These are phyloP conservation scores for Mycena galopus DNA, from an alignment of 768 basidiomycete species.

Conservation along the genomic window DNA sequence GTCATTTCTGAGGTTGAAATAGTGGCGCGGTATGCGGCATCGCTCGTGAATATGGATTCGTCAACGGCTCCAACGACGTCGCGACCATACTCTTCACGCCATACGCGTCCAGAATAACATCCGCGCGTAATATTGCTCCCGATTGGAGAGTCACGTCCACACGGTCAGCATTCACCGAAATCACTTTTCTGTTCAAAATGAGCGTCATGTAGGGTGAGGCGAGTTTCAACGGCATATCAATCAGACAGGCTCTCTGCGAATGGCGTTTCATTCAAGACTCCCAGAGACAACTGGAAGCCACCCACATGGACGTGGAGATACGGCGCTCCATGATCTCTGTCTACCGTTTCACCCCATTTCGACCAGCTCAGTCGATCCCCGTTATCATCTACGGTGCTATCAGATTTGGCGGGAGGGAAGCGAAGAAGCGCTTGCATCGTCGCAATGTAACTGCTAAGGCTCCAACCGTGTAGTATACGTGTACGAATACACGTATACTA, in stretches of 20 bases:
- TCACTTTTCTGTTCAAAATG: constrained; percentile 51
- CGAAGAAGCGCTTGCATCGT: constrained; percentile 50
- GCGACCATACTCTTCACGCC: constrained; percentile 65
- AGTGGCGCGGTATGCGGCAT: constrained; percentile 72
- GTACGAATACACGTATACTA: no score
- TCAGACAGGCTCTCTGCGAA: constrained; percentile 65
- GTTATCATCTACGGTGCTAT: constrained; percentile 40
- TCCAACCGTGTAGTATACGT: no score
- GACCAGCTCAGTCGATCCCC: constrained; percentile 48
- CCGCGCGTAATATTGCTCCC: constrained; percentile 56
- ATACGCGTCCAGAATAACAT: constrained; percentile 64
- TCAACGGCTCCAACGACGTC: constrained; percentile 61
- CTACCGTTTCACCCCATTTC: constrained; percentile 44
- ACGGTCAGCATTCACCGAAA: constrained; percentile 38
- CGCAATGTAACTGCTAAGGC: constrained; percentile 58
- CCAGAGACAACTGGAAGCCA: background rate
- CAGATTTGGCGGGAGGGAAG: background rate
- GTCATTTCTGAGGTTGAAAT: constrained; percentile 61
- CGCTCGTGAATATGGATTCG: constrained; percentile 64
- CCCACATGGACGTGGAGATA: constrained; percentile 53
- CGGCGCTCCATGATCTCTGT: constrained; percentile 47
- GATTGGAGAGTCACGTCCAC: constrained; percentile 55
- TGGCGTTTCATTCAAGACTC: background rate
- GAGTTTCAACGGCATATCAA: constrained; percentile 52
- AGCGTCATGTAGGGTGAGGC: constrained; percentile 54